Evolutionary conservation across 768 basidiomycete species (phyloP).

Genomic region (Strobilomyces dryophilus): DNA sequence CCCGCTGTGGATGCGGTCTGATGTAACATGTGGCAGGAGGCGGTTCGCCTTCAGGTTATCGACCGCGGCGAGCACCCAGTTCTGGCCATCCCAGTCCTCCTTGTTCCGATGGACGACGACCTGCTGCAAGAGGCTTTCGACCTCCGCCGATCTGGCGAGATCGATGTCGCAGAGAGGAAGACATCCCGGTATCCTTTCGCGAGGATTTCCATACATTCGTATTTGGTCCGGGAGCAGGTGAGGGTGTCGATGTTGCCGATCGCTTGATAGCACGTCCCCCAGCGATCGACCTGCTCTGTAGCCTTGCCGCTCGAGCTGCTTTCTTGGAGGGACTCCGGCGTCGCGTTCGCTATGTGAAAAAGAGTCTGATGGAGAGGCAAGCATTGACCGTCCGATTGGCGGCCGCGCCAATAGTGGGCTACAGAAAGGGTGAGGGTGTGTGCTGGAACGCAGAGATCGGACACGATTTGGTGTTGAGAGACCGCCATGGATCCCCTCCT

Average conservation of each 20-base stretch:
- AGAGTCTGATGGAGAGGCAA: constrained; percentile 30
- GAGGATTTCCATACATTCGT: constrained; percentile 31
- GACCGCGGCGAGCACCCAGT: constrained; percentile 24
- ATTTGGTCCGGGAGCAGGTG: constrained; percentile 22
- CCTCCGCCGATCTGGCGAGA: constrained; percentile 8
- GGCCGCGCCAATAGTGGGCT: constrained; percentile 30
- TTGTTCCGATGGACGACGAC: constrained; percentile 22
- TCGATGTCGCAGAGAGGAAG: constrained; percentile 23
- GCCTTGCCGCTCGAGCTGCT: constrained; percentile 22
- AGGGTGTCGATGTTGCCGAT: constrained; percentile 29
- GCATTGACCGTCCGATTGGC: constrained; percentile 17
- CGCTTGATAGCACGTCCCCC: constrained; percentile 29
- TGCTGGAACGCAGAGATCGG: constrained; percentile 2
- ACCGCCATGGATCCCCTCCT: background rate
- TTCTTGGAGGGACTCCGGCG: constrained; percentile 12
- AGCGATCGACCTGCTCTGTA: constrained; percentile 26
- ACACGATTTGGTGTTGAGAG: constrained; percentile 12
- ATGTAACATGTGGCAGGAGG: constrained; percentile 18
- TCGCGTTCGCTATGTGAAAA: constrained; percentile 26
- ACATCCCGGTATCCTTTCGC: constrained; percentile 27
- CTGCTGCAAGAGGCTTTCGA: constrained; percentile 20
- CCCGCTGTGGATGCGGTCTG: constrained; percentile 17
- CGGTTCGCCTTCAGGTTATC: constrained; percentile 20
- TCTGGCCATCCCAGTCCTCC: constrained; percentile 32
- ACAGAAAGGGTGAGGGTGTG: constrained; percentile 25